Evolutionary conservation across 352 stramenopile genomes (phyloP), one percentile per base, ranked within the genome.

Genomic region (Phytopythium kandeliae): DNA sequence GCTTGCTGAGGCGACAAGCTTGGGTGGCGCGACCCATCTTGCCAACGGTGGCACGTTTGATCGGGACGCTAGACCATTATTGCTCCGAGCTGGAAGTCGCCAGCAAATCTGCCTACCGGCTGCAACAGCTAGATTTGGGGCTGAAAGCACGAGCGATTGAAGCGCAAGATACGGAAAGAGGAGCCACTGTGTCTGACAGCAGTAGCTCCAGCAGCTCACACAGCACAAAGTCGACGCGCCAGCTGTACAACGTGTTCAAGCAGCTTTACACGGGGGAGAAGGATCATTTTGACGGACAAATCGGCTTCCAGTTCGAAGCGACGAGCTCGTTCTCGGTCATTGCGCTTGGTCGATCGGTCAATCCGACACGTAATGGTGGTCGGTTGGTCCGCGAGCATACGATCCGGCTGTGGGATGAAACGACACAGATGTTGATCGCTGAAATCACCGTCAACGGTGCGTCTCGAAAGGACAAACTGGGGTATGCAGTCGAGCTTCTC

Each of bases 261-360:
- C 80, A 93, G 38, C 72, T 95, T 1, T 95, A 95, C 62, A 95
- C 80, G 0, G 85, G 85, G 11, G 82, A 92, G 57, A 95, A 95
- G 52, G 85, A 95, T 33, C 85, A 95, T 64, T 95, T 95, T 50
- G 85, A 95, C 58, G 85, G 85, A 0, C 85, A 95, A 54, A 95
- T 95, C 54, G 85, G 85, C 6, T 95, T 95, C 44, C 85, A 95
- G 48, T 95, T 95, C 61, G 85, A 95, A 63, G 82, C 85, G 8
- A 86, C 67, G 4, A 89, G 82, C 41, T 86, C 74, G 0, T 95
- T 95, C 58, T 69, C 60, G 25, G 81, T 95, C 44, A 71, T 92
- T n/a, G 85, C 82, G 7, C 58, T 95, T 15, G 85, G 85, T 1
- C 74, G 85, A 3, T 92, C 82, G 7, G 82, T 93, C 35, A 92